These are phyloP conservation scores for Pseudoperonospora humuli DNA, from an alignment of 352 stramenopile genomes.

Conservation along the genomic window DNA sequence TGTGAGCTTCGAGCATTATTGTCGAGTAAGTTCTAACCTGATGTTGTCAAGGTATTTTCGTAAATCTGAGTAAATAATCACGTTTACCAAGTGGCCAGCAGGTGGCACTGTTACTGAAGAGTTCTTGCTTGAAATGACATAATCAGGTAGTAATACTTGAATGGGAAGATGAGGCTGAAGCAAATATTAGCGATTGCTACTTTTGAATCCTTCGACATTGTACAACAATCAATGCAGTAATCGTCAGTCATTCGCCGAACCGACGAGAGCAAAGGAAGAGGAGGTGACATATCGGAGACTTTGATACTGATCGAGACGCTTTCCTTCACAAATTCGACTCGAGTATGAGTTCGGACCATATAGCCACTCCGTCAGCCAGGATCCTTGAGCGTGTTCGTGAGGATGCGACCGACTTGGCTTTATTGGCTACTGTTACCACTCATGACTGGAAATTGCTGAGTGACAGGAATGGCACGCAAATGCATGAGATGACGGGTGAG, in stretches of 20 bases:
- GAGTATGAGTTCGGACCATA: conserved; percentile 6
- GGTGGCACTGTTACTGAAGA: no score
- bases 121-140: no score
- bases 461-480: conserved; percentile 35
- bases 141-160: no score
- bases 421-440: conserved; percentile 26
- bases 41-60: no score
- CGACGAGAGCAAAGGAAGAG: background rate
- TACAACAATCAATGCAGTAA: background rate
- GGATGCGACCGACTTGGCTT: conserved; percentile 40
- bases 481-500: conserved; percentile 50
- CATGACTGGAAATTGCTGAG: conserved; percentile 45
- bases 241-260: conserved; percentile 10
- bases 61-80: no score
- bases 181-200: no score
- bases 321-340: background rate
- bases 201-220: no score
- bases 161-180: no score
- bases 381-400: conserved; percentile 46
- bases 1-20: no score
- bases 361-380: conserved; percentile 25
- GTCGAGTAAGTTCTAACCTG: no score
- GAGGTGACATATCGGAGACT: conserved; percentile 5
- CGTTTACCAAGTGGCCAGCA: no score
- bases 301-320: background rate